Evolutionary conservation across 306 rosid species (phyloP), one percentile per base, ranked within the genome.

Genomic region (Chamaecrista fasciculata): DNA sequence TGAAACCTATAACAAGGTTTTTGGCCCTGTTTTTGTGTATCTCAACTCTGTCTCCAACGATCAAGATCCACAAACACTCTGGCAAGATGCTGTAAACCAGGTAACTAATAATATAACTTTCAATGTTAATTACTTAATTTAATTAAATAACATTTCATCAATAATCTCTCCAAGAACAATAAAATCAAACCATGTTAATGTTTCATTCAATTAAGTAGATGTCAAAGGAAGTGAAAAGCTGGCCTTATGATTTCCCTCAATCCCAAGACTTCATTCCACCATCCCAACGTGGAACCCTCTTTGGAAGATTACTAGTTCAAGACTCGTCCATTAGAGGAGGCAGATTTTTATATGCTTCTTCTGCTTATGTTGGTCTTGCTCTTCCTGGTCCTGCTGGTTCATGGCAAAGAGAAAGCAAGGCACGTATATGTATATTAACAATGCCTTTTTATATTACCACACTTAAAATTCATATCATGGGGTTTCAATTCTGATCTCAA

Each of bases 341-440:
- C 29, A 82, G 31, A 67, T n/a, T 60, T 39, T 62, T 44, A 28
- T 47, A 5, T 66, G 85, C 81, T 15, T 43, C 75, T 21, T 60
- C 53, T 69, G 92, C 96, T 26, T 80, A 79, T 73, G 72, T 89
- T 60, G 97, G 97, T 42, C 72, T 92, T 16, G 96, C 96, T 25
- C 70, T 82, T 28, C 90, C 95, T 0, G 96, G 97, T 65, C 70
- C 75, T 12, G 74, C 65, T 0, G 97, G 97, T 62, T 92, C 97
- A 47, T 92, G 96, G 97, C 90, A 92, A 62, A 82, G 4, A 60
- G 97, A 92, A 78, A 85, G 86, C 85, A 89, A 89, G 85, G 97
- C 89, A 74, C 19, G 20, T 61, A 5, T 48, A 33, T 33, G n/a
- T n/a, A n/a, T n/a, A n/a, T n/a, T n/a, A n/a, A n/a, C n/a, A n/a